These are phyloP conservation scores for Penicillium freii DNA, from an alignment of 2,329 filamentous ascomycete species.

Conservation along the genomic window DNA sequence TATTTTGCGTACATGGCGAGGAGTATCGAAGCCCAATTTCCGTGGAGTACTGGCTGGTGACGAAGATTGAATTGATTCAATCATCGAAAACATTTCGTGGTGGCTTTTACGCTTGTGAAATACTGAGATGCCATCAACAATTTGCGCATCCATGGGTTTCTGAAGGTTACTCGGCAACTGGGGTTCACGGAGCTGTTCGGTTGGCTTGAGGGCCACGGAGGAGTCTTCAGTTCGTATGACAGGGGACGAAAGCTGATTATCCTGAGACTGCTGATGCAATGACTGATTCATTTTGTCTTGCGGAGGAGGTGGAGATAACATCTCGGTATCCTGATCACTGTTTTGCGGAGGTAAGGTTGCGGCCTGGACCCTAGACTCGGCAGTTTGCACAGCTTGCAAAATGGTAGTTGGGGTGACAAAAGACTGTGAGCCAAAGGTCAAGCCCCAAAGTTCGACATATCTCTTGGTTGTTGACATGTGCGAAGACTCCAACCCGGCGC, in stretches of 20 bases:
- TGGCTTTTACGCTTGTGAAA: slow-evolving; percentile 69
- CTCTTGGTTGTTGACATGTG: slow-evolving; percentile 51
- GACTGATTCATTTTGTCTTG: slow-evolving; percentile 14
- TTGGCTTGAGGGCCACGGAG: slow-evolving; percentile 15
- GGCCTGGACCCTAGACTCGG: slow-evolving; percentile 52
- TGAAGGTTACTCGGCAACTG: slow-evolving; percentile 35
- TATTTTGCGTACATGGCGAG: slow-evolving; percentile 29
- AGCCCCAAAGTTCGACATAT: slow-evolving; percentile 67
- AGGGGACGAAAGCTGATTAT: slow-evolving; percentile 30
- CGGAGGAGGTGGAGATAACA: slow-evolving; percentile 5
- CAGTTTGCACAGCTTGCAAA: slow-evolving; percentile 59
- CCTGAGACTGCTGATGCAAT: not conserved
- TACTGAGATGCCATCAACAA: slow-evolving; percentile 62
- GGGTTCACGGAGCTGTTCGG: slow-evolving; percentile 33
- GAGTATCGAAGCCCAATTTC: slow-evolving; percentile 30
- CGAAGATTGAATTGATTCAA: slow-evolving; percentile 62
- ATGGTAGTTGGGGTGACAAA: slow-evolving; percentile 66
- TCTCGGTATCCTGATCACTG: not conserved
- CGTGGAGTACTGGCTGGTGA: slow-evolving; percentile 31
- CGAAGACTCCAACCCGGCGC: slow-evolving; percentile 54
- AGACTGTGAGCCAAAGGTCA: slow-evolving; percentile 60
- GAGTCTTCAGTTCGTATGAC: slow-evolving; percentile 21
- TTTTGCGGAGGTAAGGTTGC: not conserved
- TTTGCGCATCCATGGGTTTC: slow-evolving; percentile 59
- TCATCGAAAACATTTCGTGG: slow-evolving; percentile 62